These are phyloP conservation scores for Hamamelis virginiana DNA, from an alignment of 164 flowering plant genomes.

Conservation along the genomic window DNA sequence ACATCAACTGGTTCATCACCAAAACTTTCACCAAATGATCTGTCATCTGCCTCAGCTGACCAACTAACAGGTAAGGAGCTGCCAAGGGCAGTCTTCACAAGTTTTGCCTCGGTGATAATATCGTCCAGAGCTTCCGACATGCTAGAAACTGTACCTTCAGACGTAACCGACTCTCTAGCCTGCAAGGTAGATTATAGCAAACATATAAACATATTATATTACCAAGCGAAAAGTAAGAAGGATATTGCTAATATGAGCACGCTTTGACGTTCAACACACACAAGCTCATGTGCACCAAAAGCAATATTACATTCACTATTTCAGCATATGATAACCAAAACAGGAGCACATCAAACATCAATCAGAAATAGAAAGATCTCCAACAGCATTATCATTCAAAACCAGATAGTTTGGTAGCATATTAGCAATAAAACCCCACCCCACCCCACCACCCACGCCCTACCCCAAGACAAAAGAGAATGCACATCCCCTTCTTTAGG, in stretches of 20 bases:
- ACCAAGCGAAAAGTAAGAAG: not conserved
- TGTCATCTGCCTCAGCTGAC: slow-evolving; percentile 56
- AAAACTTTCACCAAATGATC: slow-evolving; percentile 18
- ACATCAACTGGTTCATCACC: slow-evolving; percentile 14
- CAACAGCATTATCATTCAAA: too few relatives aligned
- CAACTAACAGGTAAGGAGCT: slow-evolving; percentile 90
- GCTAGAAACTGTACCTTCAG: slow-evolving; percentile 18
- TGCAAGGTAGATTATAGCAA: slow-evolving; percentile 14
- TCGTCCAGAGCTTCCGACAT: slow-evolving; percentile 38
- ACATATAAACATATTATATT: not conserved
- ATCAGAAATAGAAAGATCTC: too few relatives aligned
- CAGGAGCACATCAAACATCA: too few relatives aligned
- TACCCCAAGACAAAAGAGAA: too few relatives aligned
- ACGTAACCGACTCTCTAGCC: slow-evolving; percentile 49
- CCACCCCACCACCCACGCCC: too few relatives aligned
- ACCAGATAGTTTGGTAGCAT: too few relatives aligned
- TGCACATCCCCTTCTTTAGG: too few relatives aligned
- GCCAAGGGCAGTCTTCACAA: slow-evolving; percentile 80
- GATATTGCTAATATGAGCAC: not conserved
- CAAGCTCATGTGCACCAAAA: too few relatives aligned
- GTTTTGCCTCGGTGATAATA: slow-evolving; percentile 65
- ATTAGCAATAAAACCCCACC: too few relatives aligned
- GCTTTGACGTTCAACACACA: too few relatives aligned
- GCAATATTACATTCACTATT: too few relatives aligned
- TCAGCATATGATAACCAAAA: too few relatives aligned